These are phyloP conservation scores for Magnaporthales sp. DNA, from an alignment of 2,329 filamentous ascomycete species.

Conservation along the genomic window DNA sequence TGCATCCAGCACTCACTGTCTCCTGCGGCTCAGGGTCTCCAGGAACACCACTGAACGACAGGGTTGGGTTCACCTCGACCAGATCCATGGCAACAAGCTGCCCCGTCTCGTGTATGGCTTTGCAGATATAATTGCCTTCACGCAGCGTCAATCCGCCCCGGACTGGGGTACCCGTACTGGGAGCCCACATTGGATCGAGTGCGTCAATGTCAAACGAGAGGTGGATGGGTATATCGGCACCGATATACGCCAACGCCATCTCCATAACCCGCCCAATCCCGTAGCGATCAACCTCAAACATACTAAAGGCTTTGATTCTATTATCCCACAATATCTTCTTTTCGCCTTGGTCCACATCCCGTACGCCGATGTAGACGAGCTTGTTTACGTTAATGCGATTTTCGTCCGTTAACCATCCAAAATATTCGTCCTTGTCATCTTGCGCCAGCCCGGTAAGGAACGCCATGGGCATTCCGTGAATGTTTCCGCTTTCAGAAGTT, in stretches of 20 bases:
- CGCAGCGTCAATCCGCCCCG: conserved; percentile 86
- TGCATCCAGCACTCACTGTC: conserved; percentile 85
- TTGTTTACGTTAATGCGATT: conserved; percentile 66
- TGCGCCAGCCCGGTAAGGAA: conserved; percentile 81
- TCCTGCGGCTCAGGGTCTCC: conserved; percentile 62
- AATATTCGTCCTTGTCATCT: conserved; percentile 68
- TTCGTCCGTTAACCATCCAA: conserved; percentile 80
- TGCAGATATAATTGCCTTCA: conserved; percentile 95
- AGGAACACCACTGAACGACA: conserved; percentile 48
- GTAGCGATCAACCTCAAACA: conserved; percentile 94
- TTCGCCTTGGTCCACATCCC: conserved; percentile 89
- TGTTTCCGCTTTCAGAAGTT: conserved; percentile 80
- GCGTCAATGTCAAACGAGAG: conserved; percentile 96
- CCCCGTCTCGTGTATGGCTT: conserved; percentile 72
- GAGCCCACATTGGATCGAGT: conserved; percentile 91
- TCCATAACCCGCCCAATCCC: conserved; percentile 95
- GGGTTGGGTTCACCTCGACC: conserved; percentile 71
- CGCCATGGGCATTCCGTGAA: conserved; percentile 95
- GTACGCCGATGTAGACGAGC: conserved; percentile 91
- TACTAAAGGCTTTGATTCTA: conserved; percentile 91
- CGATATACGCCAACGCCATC: conserved; percentile 96
- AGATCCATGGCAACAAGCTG: conserved; percentile 72
- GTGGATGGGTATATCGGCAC: conserved; percentile 89
- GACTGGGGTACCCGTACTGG: conserved; percentile 90
- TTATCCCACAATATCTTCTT: conserved; percentile 85